Percentiles rank a stretch among this genome's conserved stretches.
phyloP scores from a whole-genome alignment of 108 stramenopile species.

The Cyclotella kingstonii region DNA sequence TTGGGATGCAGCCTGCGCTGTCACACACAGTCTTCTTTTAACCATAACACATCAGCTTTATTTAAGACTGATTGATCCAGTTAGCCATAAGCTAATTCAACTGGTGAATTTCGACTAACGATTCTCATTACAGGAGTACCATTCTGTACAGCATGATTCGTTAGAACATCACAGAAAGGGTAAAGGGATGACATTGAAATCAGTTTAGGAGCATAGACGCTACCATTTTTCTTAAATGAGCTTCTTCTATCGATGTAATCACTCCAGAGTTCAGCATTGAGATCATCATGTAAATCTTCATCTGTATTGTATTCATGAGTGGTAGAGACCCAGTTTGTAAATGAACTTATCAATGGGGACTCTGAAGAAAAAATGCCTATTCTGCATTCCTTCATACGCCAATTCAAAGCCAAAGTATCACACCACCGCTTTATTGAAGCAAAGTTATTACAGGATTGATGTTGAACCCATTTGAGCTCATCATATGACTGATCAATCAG shows the following conservation, averaged over 20 bases:
- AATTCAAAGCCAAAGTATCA: constrained; percentile 54
- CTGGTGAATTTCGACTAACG: constrained; percentile 41
- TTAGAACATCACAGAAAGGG: constrained; percentile 54
- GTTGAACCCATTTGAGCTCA: constrained; percentile 67
- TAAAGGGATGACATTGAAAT: constrained; percentile 62
- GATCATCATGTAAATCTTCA: constrained; percentile 58
- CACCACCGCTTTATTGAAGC: constrained; percentile 51
- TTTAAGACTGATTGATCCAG: too few relatives aligned
- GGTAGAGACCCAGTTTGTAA: constrained; percentile 35
- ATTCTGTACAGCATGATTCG: constrained; percentile 57
- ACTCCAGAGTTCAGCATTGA: constrained; percentile 42
- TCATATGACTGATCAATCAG: constrained; percentile 50
- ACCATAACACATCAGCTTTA: too few relatives aligned
- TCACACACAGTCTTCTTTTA: too few relatives aligned
- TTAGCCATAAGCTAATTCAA: constrained; percentile 52
- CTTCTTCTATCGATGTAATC: constrained; percentile 28
- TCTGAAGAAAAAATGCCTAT: constrained; percentile 54
- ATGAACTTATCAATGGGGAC: constrained; percentile 8
- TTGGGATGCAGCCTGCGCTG: too few relatives aligned
- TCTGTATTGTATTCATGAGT: constrained; percentile 54
- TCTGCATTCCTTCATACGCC: constrained; percentile 53
- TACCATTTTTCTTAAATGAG: constrained; percentile 1
- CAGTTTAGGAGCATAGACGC: constrained; percentile 37
- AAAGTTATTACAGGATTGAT: constrained; percentile 16
- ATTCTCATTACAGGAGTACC: constrained; percentile 55